Evolutionary conservation across 2,329 filamentous ascomycete species (phyloP), one percentile per base, ranked within the genome.

Genomic region (Diaporthe sp.): DNA sequence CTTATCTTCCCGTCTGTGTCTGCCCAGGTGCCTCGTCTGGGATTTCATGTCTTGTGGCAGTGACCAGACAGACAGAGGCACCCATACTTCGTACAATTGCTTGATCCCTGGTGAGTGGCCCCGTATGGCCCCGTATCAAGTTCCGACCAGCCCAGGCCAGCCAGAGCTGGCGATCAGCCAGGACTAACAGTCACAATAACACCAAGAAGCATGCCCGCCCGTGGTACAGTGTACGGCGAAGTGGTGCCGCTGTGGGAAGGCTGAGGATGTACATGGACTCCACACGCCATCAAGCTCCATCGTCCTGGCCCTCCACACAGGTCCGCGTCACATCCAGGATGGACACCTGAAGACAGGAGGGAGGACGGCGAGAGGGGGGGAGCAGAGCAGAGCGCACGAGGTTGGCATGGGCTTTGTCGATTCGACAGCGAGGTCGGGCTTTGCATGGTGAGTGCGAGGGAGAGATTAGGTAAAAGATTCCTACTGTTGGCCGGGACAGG

Each of bases 391-490:
- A 25, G 65, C 47, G 65, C 65, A 68, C 65, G 65, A 68, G 65
- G 57, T 72, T n/a, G 20, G 47, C 71, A 53, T 72, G 71, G 58
- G 44, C 60, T 63, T 60, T 34, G 58, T 44, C 58, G 58, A 73
- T 47, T 65, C 58, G 65, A 55, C 74, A 51, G 74, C 71, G 74
- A 73, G 60, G 53, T 76, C 74, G 74, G 74, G 71, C 44, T 61
- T 55, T 70, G 47, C 22, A 61, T 57, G 65, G 74, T 58, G 47
- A 71, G 51, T 37, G n/a, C 15, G 47, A 70, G 49, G 49, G 65
- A 55, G 49, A 55, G 34, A 81, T 81, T 81, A 81, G 77, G 80
- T 81, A 81, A 81, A 76, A 79, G 78, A 76, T 78, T 76, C 75
- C 60, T 72, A 49, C 58, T 75, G 71, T 73, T 73, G 71, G 71